These are phyloP conservation scores for cucumber (Cucumis sativus) DNA, from an alignment of 306 rosid species.

Conservation along the genomic window DNA sequence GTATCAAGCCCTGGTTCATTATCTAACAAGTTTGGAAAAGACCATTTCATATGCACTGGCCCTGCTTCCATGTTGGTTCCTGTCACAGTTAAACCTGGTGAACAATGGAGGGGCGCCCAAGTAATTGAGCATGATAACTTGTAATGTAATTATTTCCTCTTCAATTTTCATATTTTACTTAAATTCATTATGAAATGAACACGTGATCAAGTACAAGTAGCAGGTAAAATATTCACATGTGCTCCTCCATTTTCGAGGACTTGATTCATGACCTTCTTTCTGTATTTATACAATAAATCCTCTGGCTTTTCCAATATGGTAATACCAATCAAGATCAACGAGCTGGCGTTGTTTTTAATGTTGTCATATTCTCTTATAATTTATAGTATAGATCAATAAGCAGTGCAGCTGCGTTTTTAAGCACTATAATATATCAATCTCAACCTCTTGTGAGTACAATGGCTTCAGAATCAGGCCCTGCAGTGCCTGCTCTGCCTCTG, in stretches of 20 bases:
- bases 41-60: conserved; percentile 85
- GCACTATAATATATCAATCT: background rate
- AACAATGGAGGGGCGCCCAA: conserved; percentile 87
- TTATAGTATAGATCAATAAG: background rate
- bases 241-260: background rate
- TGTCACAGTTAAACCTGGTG: conserved; percentile 70
- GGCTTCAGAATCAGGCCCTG: background rate
- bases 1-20: conserved; percentile 80
- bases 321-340: background rate
- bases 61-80: conserved; percentile 86
- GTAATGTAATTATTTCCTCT: conserved; percentile 11
- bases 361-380: background rate
- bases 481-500: background rate
- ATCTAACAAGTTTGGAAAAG: conserved; percentile 64
- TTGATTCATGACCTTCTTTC: background rate
- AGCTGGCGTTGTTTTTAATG: background rate
- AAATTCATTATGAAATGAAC: background rate
- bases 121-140: conserved; percentile 92
- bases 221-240: background rate
- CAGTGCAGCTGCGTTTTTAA: background rate
- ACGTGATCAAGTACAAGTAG: background rate
- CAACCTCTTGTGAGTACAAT: background rate
- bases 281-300: background rate
- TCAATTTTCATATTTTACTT: background rate
- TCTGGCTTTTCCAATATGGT: background rate